Base-by-base conservation (phyloP, 768 basidiomycete genomes). In the Leccinellum luteum region DNA sequence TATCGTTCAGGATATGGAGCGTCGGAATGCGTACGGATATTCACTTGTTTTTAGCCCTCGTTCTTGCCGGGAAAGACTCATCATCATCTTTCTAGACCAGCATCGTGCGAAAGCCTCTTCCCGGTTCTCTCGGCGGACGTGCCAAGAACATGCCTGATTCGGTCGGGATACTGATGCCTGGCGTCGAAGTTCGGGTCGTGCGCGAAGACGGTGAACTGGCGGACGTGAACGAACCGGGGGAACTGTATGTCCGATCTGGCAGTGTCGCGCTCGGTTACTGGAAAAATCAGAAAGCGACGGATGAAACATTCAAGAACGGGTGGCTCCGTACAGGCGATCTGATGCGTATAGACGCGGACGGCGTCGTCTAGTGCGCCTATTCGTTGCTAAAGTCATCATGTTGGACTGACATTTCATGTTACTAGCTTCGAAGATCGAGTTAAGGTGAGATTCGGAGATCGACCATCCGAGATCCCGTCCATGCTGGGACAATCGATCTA, bases 291-390 rank as follows among this genome's bases (percentile, higher is more conserved):
- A 77, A 81, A 58, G 86, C 88, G 0, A 89, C 83, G 25, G 73
- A 74, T 51, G 82, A 83, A 63, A 85, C 88, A 1, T 92, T 92
- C 65, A 62, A 55, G 10, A 76, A 81, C 48, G 88, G 88, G n/a
- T 93, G 91, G 91, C 62, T 93, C 28, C 77, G 75, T 52, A 92
- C 89, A 0, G 91, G 91, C 3, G 90, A 92, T 69, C 75, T 78
- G 53, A 87, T 91, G 66, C 73, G 78, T 41, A 81, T 84, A 5
- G 81, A 88, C 59, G 75, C 76, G 59, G 74, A 85, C 4, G 84
- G 83, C 0, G 79, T 82, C 58, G 84, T 90, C 66, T 91, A 81
- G 88, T 90, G 59, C 45, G 84, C 74, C 21, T 48, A 13, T 2
- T 6, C 14, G 9, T 21, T 3, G 14, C 28, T 23, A 3, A n/a